Base-by-base conservation (phyloP, 164 flowering plant genomes). In the Annona squamosa region DNA sequence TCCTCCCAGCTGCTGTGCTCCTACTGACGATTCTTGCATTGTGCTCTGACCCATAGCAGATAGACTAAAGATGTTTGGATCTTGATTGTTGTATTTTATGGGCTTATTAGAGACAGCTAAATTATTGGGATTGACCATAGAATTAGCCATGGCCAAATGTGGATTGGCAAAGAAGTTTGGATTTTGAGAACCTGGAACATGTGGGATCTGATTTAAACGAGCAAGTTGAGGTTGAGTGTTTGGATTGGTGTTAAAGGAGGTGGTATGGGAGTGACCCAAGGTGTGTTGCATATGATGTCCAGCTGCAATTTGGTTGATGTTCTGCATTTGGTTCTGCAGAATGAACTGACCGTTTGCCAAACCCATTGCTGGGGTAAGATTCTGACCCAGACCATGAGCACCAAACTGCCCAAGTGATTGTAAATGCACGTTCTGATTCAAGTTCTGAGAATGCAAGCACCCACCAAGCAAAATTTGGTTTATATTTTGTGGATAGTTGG, bases 31-130 rank as follows among this genome's bases (percentile, higher is more conserved):
- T 64, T 13, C 46, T 66, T 37, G 68, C 47, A 66, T 42, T 12
- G 68, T 46, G 43, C 43, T 42, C 16, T 66, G 68, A 42, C 17
- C 43, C 68, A 66, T 43, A 37, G 12, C 43, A 16, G 6, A 13
- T 10, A 4, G 46, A 47, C 42, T 16, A 66, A 42, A 66, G 42
- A 16, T 66, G 43, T 42, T 17, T 44, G 43, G 43, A 66, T 44
- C 68, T 66, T 66, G 68, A 17, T 66, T 43, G 43, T 66, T 66
- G 68, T 42, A 66, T 44, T 66, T 42, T 66, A 5, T 66, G 68
- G 46, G 46, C 43, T 66, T 46, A 43, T 66, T 44, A 66, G 68
- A 66, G 42, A 66, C 42, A 18, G 12, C 46, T 18, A 4, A 13
- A 16, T 42, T 66, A 43, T 66, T 66, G 44, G 68, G 68, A 44